These are phyloP conservation scores for Cladosporium sp. DNA, from an alignment of 2,329 filamentous ascomycete species.

Conservation along the genomic window DNA sequence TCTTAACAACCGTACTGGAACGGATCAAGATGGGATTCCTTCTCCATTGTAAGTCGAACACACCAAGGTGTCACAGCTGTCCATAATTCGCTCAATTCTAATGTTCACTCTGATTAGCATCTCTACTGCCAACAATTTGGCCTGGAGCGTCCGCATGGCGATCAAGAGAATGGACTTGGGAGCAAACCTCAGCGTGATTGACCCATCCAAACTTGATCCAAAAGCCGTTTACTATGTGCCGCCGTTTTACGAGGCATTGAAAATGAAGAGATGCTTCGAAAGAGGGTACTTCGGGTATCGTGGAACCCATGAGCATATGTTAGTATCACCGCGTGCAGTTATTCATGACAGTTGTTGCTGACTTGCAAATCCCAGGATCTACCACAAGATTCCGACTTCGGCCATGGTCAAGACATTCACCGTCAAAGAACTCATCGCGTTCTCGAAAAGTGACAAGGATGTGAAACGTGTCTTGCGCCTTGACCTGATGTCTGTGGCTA, in stretches of 20 bases:
- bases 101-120: background rate
- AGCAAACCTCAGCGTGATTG: conserved; percentile 5
- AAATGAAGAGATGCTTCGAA: background rate
- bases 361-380: background rate
- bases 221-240: background rate
- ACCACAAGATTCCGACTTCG: background rate
- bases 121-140: background rate
- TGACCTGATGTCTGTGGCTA: background rate
- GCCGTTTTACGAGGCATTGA: background rate
- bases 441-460: background rate
- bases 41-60: background rate
- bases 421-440: background rate
- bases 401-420: conserved; percentile 10
- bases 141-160: background rate
- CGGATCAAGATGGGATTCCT: background rate
- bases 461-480: conserved; percentile 5
- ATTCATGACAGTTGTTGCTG: background rate
- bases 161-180: background rate
- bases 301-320: background rate
- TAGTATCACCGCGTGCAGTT: background rate
- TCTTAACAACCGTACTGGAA: conserved; percentile 5
- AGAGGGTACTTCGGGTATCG: background rate
- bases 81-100: background rate
- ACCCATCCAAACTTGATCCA: background rate
- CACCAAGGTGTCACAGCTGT: too few relatives aligned